Evolutionary conservation across 1,139 yeast species (phyloP), one percentile per base, ranked within the genome.

Genomic region (Scheffersomyces insectosa): DNA sequence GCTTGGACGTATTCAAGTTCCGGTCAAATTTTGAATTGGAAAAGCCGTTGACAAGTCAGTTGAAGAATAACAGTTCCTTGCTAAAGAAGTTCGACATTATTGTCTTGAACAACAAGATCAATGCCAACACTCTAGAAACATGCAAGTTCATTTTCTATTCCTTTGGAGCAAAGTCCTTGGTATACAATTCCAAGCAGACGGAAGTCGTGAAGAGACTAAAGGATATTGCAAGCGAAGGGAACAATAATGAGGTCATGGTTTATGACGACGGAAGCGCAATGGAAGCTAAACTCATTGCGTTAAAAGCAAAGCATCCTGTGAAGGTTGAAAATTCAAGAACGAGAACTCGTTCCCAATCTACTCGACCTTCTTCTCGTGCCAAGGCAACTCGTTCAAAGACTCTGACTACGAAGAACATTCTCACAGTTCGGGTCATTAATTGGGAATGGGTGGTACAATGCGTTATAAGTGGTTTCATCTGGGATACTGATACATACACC

Each of bases 361-460:
- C n/a, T n/a, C 15, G n/a, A 11, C 15, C 23, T 20, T 11, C 7
- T 15, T 31, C 34, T 31, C 25, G 25, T 3, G 3, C 5, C 7
- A 31, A 14, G 3, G 23, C 34, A 10, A 8, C 23, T 29, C 31
- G 23, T 34, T 29, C 28, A 28, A 42, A 20, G 20, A 10, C 34
- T 14, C 23, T 14, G 20, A 39, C 46, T 11, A 39, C 37, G 14
- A 38, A 39, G 5, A 41, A 37, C 37, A 40, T 20, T 7, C 36
- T 46, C 3, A 36, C 38, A 7, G 45, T 65, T 14, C 63, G 64
- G 7, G 43, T 75, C 1, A 65, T 81, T 6, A 68, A 77, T 51
- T 83, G 88, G 84, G 91, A 85, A 57, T 85, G 91, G 91, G 69
- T 84, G 1, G 88, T 85, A 1, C 91, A 85, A 51, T 79, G 88